phyloP scores from a whole-genome alignment of 1,139 yeast species.

The Citeromyces siamensis region DNA sequence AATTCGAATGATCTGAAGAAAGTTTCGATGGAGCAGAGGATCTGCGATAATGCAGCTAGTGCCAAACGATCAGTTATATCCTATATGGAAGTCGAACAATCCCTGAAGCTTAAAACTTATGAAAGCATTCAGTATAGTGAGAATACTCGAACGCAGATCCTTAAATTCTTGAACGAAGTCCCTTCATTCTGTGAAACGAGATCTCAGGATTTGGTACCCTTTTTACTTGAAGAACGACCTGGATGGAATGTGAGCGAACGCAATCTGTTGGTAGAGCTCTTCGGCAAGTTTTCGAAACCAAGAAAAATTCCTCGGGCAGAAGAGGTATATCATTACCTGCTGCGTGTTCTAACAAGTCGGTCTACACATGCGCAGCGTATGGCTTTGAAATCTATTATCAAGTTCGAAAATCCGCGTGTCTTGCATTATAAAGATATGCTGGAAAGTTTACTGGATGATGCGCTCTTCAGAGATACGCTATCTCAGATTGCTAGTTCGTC shows the following conservation, averaged over 20 bases:
- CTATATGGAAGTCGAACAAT: background rate
- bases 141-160: conserved; percentile 4
- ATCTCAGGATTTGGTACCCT: conserved; percentile 5
- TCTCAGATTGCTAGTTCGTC: conserved; percentile 36
- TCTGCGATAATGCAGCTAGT: conserved; percentile 1
- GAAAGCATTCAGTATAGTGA: background rate
- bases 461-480: conserved; percentile 76
- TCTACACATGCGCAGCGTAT: conserved; percentile 52
- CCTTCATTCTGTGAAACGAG: conserved; percentile 4
- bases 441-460: conserved; percentile 67
- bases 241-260: conserved; percentile 10
- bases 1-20: background rate
- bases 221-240: conserved; percentile 12
- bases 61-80: background rate
- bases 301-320: conserved; percentile 37
- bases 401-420: conserved; percentile 46
- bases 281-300: conserved; percentile 55
- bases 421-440: conserved; percentile 65
- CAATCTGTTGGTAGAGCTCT: conserved; percentile 40
- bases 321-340: conserved; percentile 38
- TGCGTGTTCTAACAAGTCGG: conserved; percentile 51
- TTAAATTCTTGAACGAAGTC: conserved; percentile 1
- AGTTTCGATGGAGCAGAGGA: background rate
- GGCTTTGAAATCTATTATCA: conserved; percentile 62
- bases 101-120: background rate